Conservation (phyloP, 345 rosid species). For the Microcos paniculata region DNA sequence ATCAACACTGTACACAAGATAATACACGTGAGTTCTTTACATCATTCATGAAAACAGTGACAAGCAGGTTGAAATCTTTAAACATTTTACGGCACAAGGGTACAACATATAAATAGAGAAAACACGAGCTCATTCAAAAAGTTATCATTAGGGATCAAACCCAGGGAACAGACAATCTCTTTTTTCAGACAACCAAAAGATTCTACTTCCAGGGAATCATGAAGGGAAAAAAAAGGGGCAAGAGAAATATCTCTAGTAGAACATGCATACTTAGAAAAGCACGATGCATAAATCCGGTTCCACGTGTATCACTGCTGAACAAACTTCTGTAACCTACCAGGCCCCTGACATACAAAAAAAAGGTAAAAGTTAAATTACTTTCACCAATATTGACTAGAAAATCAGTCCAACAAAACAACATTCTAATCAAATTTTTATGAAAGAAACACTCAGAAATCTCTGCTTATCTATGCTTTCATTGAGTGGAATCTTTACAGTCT, state of each 20-base stretch:
- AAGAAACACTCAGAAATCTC: background rate
- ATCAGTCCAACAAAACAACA: background rate
- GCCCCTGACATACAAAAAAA: slow-evolving; percentile 52
- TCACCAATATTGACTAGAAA: background rate
- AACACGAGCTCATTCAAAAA: background rate
- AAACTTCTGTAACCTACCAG: slow-evolving; percentile 98
- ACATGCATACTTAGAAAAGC: slow-evolving; percentile 80
- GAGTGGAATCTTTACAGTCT: background rate
- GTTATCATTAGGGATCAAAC: background rate
- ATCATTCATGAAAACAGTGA: background rate
- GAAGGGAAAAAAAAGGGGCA: background rate
- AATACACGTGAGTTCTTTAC: background rate
- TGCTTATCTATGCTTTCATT: background rate
- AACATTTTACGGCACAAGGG: background rate
- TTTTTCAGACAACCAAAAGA: background rate
- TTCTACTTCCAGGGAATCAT: background rate
- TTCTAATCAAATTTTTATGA: background rate
- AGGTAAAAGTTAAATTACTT: background rate
- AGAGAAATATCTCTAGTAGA: slow-evolving; percentile 10
- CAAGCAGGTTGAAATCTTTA: slow-evolving; percentile 6
- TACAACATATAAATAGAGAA: background rate
- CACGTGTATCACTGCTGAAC: slow-evolving; percentile 97
- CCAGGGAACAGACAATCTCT: background rate
- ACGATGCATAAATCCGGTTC: slow-evolving; percentile 98
- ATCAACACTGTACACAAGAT: background rate